Conservation (phyloP, 2,329 filamentous ascomycete genomes). For the Colletotrichum sp. region DNA sequence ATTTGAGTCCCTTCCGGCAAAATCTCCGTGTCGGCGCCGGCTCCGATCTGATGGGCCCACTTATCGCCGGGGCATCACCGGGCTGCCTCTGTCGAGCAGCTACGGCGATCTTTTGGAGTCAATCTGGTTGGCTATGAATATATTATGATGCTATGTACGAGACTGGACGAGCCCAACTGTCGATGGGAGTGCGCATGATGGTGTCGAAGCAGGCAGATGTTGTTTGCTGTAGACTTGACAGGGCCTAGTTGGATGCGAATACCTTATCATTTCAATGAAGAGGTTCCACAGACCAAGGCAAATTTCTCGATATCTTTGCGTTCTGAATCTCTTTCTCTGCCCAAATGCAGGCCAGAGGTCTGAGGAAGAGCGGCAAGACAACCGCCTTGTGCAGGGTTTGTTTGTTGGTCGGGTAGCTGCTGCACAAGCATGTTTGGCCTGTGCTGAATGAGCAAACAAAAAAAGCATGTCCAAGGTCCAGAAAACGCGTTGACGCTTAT, state of each 20-base stretch:
- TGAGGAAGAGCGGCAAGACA: not conserved
- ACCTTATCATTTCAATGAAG: not conserved
- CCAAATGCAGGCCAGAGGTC: not conserved
- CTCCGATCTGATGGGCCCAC: not conserved
- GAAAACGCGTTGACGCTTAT: not conserved
- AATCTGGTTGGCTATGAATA: not conserved
- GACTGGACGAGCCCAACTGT: rapidly evolving
- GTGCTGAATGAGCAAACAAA: not conserved
- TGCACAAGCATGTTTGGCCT: not conserved
- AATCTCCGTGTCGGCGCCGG: not conserved
- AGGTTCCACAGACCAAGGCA: not conserved
- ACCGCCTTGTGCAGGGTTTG: not conserved
- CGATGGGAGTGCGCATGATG: not conserved
- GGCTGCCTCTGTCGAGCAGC: not conserved
- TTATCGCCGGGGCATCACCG: not conserved
- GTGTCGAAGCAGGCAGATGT: not conserved
- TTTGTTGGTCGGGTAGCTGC: not conserved
- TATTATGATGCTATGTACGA: not conserved
- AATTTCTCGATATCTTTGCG: no score
- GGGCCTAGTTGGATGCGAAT: not conserved
- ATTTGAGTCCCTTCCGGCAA: not conserved
- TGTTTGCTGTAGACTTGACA: not conserved
- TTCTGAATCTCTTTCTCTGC: rapidly evolving
- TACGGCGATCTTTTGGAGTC: not conserved
- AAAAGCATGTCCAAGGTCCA: rapidly evolving